Percentiles rank a stretch among this genome's conserved stretches.
Evolutionary conservation across 179 eudicot species (phyloP).

Genomic region (Carnegiea gigantea): DNA sequence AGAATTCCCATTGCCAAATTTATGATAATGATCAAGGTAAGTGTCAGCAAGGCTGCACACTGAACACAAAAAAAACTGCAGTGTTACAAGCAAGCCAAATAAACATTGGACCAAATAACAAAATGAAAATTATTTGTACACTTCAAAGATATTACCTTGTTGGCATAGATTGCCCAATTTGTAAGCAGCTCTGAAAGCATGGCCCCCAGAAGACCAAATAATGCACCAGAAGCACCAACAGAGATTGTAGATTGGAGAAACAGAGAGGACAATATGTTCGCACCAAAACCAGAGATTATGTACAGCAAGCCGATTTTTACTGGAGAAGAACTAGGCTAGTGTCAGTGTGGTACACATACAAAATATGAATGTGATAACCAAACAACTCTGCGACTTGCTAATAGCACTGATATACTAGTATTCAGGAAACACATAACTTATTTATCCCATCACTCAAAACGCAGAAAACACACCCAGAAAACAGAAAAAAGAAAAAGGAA

Average conservation of each 20-base stretch:
- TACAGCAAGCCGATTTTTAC: conserved; percentile 38
- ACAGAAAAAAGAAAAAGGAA: not conserved
- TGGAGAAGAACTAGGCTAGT: conserved; percentile 16
- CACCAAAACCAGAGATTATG: conserved; percentile 41
- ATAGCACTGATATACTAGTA: not conserved
- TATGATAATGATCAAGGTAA: conserved; percentile 38
- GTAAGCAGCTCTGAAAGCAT: conserved; percentile 48
- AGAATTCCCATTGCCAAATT: conserved; percentile 55
- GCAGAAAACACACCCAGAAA: not conserved
- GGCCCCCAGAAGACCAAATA: conserved; percentile 45
- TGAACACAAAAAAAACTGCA: conserved; percentile 20
- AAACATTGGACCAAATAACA: not conserved
- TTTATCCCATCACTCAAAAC: not conserved
- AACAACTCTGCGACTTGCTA: not conserved
- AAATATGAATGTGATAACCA: not conserved
- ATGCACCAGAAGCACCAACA: conserved; percentile 54
- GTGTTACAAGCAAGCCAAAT: not conserved
- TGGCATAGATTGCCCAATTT: conserved; percentile 46
- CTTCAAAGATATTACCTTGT: conserved; percentile 34
- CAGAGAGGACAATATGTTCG: conserved; percentile 36
- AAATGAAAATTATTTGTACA: not conserved
- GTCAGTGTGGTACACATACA: not conserved
- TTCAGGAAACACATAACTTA: not conserved
- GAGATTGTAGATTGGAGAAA: conserved; percentile 38
- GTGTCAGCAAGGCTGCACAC: conserved; percentile 47